phyloP scores from a whole-genome alignment of 2,329 filamentous ascomycete genomes.

The Erysiphe pulchra region DNA sequence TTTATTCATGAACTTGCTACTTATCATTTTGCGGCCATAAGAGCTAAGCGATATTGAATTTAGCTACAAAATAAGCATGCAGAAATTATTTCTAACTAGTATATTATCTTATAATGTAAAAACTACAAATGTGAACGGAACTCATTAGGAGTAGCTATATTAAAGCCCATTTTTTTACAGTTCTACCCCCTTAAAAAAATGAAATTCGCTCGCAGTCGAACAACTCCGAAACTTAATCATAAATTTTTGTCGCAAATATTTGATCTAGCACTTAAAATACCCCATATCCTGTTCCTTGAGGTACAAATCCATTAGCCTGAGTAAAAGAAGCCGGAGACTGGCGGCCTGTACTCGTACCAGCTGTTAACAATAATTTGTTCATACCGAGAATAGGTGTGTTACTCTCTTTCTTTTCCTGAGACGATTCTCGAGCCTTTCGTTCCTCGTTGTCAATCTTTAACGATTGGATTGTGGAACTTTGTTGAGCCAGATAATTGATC shows the following conservation, averaged over 20 bases:
- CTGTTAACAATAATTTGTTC: conserved; percentile 81
- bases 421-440: conserved; percentile 51
- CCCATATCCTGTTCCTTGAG: conserved; percentile 50
- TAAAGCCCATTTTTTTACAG: neutral
- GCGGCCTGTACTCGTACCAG: conserved; percentile 38
- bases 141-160: no score
- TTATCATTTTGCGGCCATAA: no score
- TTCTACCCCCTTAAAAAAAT: neutral
- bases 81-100: no score
- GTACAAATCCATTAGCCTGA: conserved; percentile 69
- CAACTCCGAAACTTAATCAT: neutral
- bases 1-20: no score
- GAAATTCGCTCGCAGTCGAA: neutral
- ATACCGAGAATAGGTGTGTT: conserved; percentile 80
- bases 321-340: conserved; percentile 36
- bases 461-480: conserved; percentile 58
- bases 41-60: no score
- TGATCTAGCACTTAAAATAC: neutral
- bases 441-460: conserved; percentile 94
- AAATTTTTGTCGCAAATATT: neutral
- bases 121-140: no score
- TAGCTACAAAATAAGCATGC: no score
- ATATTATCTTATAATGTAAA: no score
- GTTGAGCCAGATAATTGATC: conserved; percentile 91
- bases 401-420: conserved; percentile 64